phyloP scores from a whole-genome alignment of 192 early-diverging fungal genomes.

The Thamnidium elegans region DNA sequence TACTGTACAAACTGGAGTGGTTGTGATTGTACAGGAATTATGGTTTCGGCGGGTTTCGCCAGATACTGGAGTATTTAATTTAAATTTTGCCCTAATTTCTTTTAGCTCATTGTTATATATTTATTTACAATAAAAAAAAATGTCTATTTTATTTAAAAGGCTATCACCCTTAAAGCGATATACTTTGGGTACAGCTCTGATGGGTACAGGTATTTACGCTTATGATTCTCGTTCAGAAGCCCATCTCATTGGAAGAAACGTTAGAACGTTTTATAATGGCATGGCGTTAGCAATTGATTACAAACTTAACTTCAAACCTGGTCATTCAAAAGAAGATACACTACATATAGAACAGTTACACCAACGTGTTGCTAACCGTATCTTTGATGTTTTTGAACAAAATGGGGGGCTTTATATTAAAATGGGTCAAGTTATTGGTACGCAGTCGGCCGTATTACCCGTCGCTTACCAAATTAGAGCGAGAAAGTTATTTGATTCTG shows the following conservation, averaged over 20 bases:
- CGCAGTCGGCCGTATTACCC: slow-evolving; percentile 62
- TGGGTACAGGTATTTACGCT: slow-evolving; percentile 38
- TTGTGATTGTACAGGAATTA: no score
- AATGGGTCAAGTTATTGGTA: slow-evolving; percentile 75
- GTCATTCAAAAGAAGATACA: slow-evolving; percentile 43
- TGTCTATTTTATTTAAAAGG: no score
- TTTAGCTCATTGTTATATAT: no score
- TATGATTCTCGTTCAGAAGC: slow-evolving; percentile 48
- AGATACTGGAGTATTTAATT: no score
- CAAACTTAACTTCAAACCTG: slow-evolving; percentile 80
- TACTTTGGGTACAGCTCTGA: neutral
- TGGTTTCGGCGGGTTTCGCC: no score
- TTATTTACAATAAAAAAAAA: no score
- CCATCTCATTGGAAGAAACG: slow-evolving; percentile 43
- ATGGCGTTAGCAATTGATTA: slow-evolving; percentile 62
- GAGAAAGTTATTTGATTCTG: slow-evolving; percentile 75
- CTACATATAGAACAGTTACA: slow-evolving; percentile 66
- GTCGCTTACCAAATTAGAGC: slow-evolving; percentile 59
- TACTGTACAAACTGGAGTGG: no score
- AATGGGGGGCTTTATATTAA: slow-evolving; percentile 95
- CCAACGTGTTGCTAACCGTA: slow-evolving; percentile 62
- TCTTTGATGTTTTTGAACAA: slow-evolving; percentile 72
- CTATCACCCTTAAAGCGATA: no score
- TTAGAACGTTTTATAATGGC: slow-evolving; percentile 50
- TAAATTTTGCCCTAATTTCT: no score